Evolutionary conservation across 805 yeast genomes (phyloP), one percentile per base, ranked within the genome.

Genomic region (Schwanniomyces vanrijiae): DNA sequence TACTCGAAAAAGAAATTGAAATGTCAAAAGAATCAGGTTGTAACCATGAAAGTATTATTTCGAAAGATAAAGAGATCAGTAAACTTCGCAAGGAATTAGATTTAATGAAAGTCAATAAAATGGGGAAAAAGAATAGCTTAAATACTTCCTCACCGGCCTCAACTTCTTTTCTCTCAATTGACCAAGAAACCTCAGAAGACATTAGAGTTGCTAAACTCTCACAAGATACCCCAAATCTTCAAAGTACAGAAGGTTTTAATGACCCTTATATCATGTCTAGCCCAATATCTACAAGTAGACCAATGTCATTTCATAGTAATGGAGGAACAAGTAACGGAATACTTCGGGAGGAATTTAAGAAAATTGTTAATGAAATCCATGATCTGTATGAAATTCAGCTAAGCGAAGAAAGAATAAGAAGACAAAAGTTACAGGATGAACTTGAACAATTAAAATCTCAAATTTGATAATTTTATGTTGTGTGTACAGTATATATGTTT

Each of bases 261-360:
- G 68, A 62, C 21, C 40, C 43, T 11, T 47, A 41, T 16, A 52
- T 52, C 53, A 28, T 54, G 3, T 26, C 31, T 13, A 53, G 58
- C 31, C 45, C 37, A 9, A 14, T 46, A 3, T 50, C 56, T 16
- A 43, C 55, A 1, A 42, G 55, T 5, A 52, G 62, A 46, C 56
- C 58, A 24, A 53, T 46, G 8, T 55, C 58, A 14, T 21, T 18
- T 39, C 5, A 31, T 31, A 45, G 40, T 14, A 40, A 45, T 7
- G 46, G 43, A 28, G 69, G 77, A 21, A 65, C 57, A 55, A 70
- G 76, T 52, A 79, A 79, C 33, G 77, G 83, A 0, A 82, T 85
- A 2, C 67, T 86, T 63, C 71, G 88, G 47, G 74, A 79, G 51
- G 90, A 86, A 62, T 86, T 86, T 67, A 85, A 80, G 62, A 83